phyloP scores from a whole-genome alignment of 805 yeast species.

The Millerozyma miso region DNA sequence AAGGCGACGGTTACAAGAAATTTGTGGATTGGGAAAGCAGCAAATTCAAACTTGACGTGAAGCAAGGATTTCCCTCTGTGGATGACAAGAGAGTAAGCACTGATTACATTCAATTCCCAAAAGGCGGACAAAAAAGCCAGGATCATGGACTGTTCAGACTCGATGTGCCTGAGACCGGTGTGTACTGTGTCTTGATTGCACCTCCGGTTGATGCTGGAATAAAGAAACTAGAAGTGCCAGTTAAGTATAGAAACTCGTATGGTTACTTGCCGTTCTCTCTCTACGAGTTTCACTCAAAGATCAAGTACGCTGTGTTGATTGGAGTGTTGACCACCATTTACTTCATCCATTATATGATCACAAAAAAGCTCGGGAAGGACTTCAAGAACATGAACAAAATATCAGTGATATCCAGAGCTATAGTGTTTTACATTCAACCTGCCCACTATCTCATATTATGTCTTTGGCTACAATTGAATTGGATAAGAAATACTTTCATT shows the following conservation, averaged over 20 bases:
- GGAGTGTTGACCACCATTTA: constrained; percentile 14
- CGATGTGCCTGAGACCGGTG: constrained; percentile 18
- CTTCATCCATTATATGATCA: constrained; percentile 22
- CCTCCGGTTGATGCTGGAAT: constrained; percentile 15
- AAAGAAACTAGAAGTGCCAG: constrained; percentile 12
- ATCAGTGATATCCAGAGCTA: constrained; percentile 24
- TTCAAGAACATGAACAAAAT: constrained; percentile 23
- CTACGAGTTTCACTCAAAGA: constrained; percentile 15
- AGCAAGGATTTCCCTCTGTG: constrained; percentile 1
- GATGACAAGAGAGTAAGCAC: constrained; percentile 7
- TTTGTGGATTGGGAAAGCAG: constrained; percentile 11
- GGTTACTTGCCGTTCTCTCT: constrained; percentile 20
- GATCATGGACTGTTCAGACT: constrained; percentile 8
- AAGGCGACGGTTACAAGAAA: constrained; percentile 7
- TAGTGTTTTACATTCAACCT: constrained; percentile 21
- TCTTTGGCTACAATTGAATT: constrained; percentile 2
- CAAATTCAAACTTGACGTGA: constrained; percentile 11
- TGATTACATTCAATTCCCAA: constrained; percentile 7
- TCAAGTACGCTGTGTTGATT: constrained; percentile 11
- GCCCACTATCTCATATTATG: constrained; percentile 13
- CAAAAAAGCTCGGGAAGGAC: constrained; percentile 21
- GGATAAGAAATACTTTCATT: constrained; percentile 11
- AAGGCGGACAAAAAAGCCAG: constrained; percentile 2
- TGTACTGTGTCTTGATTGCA: constrained; percentile 28
- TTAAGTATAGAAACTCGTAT: constrained; percentile 17